A percentile compares a stretch with the other conserved stretches of the same genome.
Conservation (phyloP, 768 basidiomycete species). For the Hygrocybe punicea region DNA sequence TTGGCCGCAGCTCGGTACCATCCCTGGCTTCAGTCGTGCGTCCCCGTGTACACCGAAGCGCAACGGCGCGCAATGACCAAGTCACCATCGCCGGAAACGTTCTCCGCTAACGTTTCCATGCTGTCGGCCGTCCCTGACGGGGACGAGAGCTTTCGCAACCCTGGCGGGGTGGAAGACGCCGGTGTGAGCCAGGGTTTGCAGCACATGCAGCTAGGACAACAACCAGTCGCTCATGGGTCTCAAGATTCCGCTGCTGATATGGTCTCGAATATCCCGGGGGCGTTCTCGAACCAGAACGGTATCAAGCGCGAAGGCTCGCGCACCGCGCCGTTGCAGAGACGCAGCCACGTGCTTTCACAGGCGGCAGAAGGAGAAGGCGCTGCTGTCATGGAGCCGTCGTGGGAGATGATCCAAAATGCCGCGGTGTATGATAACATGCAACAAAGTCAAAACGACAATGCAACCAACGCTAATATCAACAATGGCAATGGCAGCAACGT, state of each 20-base stretch:
- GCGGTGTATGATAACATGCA: conserved; percentile 27
- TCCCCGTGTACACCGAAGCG: conserved; percentile 24
- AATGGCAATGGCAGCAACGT: too few species aligned
- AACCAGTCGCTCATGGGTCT: conserved; percentile 12
- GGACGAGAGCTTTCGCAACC: conserved; percentile 13
- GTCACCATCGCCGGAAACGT: conserved; percentile 2
- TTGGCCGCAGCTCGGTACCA: conserved; percentile 66
- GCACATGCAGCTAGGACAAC: conserved; percentile 29
- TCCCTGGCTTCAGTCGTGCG: conserved; percentile 61
- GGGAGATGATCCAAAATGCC: conserved; percentile 51
- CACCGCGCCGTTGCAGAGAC: conserved; percentile 44
- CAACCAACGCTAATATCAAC: not conserved
- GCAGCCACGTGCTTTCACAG: conserved; percentile 45
- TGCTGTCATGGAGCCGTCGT: conserved; percentile 48
- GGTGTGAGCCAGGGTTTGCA: conserved; percentile 32
- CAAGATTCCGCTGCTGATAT: conserved; percentile 3
- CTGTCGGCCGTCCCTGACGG: conserved; percentile 12
- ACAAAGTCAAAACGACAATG: conserved; percentile 9
- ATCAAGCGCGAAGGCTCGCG: conserved; percentile 22
- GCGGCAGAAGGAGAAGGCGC: conserved; percentile 44
- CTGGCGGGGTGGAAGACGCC: conserved; percentile 1
- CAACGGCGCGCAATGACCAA: not conserved
- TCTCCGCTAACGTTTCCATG: conserved; percentile 24
- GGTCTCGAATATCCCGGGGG: not conserved
- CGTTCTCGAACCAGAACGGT: conserved; percentile 15